Evolutionary conservation across 2,329 filamentous ascomycete genomes (phyloP).

Genomic region (Colletotrichum tropicale): DNA sequence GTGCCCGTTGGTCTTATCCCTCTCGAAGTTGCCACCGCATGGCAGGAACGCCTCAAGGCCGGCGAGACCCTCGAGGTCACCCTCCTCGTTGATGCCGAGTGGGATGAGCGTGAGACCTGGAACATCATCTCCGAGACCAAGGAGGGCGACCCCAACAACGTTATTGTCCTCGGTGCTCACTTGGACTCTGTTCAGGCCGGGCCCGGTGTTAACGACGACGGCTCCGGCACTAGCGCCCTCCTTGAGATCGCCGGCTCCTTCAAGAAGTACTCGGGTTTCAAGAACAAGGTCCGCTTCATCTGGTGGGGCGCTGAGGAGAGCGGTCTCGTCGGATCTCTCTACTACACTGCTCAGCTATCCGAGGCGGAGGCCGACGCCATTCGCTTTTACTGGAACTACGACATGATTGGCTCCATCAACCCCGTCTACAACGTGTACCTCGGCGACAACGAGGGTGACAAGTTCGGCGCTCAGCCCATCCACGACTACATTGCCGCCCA

Average conservation of each 20-base stretch:
- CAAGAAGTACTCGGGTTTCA: slow-evolving; percentile 39
- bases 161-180: slow-evolving; percentile 46
- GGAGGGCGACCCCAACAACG: slow-evolving; percentile 44
- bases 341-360: slow-evolving; percentile 41
- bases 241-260: slow-evolving; percentile 42
- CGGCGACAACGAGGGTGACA: slow-evolving; percentile 39
- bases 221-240: slow-evolving; percentile 40
- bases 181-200: slow-evolving; percentile 44
- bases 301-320: slow-evolving; percentile 50
- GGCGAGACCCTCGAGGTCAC: slow-evolving; percentile 37
- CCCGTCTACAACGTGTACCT: slow-evolving; percentile 44
- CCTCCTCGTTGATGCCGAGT: slow-evolving; percentile 39
- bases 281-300: slow-evolving; percentile 47
- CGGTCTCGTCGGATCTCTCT: slow-evolving; percentile 47
- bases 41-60: slow-evolving; percentile 35
- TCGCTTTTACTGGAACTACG: slow-evolving; percentile 72
- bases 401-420: slow-evolving; percentile 66
- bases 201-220: slow-evolving; percentile 46
- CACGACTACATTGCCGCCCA: slow-evolving; percentile 38
- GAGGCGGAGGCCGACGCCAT: slow-evolving; percentile 55
- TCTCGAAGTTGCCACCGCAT: slow-evolving; percentile 37
- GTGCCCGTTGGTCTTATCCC: slow-evolving; percentile 41
- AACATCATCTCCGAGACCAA: slow-evolving; percentile 49
- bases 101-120: slow-evolving; percentile 40
- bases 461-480: slow-evolving; percentile 36